A percentile compares a stretch with the other conserved stretches of the same genome.
Evolutionary conservation across 345 rosid genomes (phyloP).

Genomic region (Carallia pectinifolia): DNA sequence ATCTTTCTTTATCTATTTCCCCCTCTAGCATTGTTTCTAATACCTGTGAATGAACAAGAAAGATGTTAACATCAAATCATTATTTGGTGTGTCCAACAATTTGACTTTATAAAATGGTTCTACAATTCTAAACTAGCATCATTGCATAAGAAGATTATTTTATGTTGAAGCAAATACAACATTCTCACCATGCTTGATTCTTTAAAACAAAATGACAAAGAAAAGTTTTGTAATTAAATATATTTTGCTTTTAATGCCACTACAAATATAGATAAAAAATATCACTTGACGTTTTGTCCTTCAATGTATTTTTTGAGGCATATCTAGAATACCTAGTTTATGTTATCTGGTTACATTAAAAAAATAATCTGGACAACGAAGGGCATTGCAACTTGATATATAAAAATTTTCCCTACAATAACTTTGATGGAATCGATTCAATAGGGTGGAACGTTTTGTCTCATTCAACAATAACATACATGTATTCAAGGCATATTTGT

Average conservation of each 20-base stretch:
- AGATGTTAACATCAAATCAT: not conserved
- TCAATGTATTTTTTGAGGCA: too few relatives aligned
- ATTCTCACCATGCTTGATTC: not conserved
- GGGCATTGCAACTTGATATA: not conserved
- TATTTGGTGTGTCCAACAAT: conserved; percentile 8
- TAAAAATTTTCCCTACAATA: not conserved
- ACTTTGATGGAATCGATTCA: too few relatives aligned
- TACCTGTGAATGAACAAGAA: conserved; percentile 39
- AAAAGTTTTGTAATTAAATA: too few relatives aligned
- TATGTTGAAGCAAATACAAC: not conserved
- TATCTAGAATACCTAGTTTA: not conserved
- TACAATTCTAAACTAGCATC: not conserved
- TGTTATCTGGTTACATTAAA: not conserved
- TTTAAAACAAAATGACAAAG: too few relatives aligned
- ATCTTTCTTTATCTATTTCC: conserved; percentile 57
- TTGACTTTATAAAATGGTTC: not conserved
- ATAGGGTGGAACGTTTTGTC: too few relatives aligned
- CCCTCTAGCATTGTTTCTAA: conserved; percentile 61
- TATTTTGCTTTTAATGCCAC: too few relatives aligned
- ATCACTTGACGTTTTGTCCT: too few relatives aligned
- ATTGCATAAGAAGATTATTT: not conserved
- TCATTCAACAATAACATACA: too few relatives aligned
- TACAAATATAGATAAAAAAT: too few relatives aligned
- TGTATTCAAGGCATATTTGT: too few relatives aligned
- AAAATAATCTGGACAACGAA: not conserved